Evolutionary conservation across 179 eudicot genomes (phyloP), one percentile per base, ranked within the genome.

Genomic region (Sideroxylon spinosum): DNA sequence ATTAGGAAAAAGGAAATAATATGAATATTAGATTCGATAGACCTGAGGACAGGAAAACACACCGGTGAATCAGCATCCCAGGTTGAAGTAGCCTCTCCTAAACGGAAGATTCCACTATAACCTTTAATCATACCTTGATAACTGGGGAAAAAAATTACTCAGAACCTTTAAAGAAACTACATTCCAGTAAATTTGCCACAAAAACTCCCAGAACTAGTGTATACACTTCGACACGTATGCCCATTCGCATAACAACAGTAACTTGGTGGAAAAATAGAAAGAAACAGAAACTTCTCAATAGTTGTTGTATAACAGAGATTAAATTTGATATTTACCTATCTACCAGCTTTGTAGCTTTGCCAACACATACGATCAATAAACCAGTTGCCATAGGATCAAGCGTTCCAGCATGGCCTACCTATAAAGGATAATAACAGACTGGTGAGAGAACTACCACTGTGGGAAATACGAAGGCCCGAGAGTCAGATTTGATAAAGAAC

Each of bases 361-460:
- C 99, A 74, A 95, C 92, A 81, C 99, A 95, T n/a, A 95, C 97
- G 56, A 95, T 95, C 85, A 95, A 80, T 81, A 95, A 85, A 72
- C 99, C 99, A 78, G 99, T 95, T 55, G 99, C 99, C 99, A 95
- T 93, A 75, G 99, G 99, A 89, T 95, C 99, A 79, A 95, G 92
- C 26, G 99, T 95, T 52, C 99, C 99, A 57, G 99, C 99, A 93
- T 95, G 99, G 63, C 99, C 99, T n/a, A 95, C 99, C 99, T 93
- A 88, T 73, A 80, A 55, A 28, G 65, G 62, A 75, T 4, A 70
- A 56, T 26, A 25, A 63, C 10, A 9, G 61, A 11, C 74, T 68
- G 72, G 74, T 52, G 46, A 59, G 72, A 75, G 56, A 29, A 59
- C 56, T 73, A 71, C 56, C 44, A 32, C 44, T 14, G 28, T 63